Percentiles rank a stretch among this genome's conserved stretches.
Conservation (phyloP, 192 early-diverging fungal species). For the Mortierella antarctica region DNA sequence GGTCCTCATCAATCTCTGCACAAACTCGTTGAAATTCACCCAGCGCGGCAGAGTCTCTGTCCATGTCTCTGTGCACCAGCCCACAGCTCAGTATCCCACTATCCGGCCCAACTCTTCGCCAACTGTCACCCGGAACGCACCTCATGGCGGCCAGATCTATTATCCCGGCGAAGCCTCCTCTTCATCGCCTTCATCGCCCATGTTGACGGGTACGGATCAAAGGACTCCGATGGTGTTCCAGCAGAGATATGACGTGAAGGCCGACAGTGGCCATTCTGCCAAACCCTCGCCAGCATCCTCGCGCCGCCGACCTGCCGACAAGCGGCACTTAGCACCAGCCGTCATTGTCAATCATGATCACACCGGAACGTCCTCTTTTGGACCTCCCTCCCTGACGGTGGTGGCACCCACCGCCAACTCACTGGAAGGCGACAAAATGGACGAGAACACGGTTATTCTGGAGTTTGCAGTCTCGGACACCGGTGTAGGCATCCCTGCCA, state of each 20-base stretch:
- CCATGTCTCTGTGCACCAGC: conserved; percentile 39
- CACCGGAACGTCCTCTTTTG: neutral
- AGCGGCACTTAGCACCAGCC: conserved; percentile 3
- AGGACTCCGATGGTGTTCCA: conserved; percentile 46
- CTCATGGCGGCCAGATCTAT: neutral
- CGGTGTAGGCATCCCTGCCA: conserved; percentile 47
- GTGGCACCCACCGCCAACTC: conserved; percentile 52
- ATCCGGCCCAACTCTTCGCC: conserved; percentile 25
- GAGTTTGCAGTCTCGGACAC: conserved; percentile 53
- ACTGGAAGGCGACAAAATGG: conserved; percentile 20
- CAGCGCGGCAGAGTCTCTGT: conserved; percentile 38
- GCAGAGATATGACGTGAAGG: conserved; percentile 48
- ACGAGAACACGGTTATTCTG: conserved; percentile 45
- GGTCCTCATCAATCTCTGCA: conserved; percentile 64
- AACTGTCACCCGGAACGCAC: conserved; percentile 14
- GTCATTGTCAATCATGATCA: neutral
- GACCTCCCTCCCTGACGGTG: conserved; percentile 31
- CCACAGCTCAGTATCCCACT: conserved; percentile 25
- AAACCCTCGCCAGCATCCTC: conserved; percentile 28
- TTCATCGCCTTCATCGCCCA: conserved; percentile 34
- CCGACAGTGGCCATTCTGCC: neutral
- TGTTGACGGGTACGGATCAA: conserved; percentile 31
- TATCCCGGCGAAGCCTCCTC: neutral
- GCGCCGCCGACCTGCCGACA: conserved; percentile 30
- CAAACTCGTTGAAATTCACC: conserved; percentile 65